These are phyloP conservation scores for Suhomyces bokatorum DNA, from an alignment of 1,139 yeast species.

Conservation along the genomic window DNA sequence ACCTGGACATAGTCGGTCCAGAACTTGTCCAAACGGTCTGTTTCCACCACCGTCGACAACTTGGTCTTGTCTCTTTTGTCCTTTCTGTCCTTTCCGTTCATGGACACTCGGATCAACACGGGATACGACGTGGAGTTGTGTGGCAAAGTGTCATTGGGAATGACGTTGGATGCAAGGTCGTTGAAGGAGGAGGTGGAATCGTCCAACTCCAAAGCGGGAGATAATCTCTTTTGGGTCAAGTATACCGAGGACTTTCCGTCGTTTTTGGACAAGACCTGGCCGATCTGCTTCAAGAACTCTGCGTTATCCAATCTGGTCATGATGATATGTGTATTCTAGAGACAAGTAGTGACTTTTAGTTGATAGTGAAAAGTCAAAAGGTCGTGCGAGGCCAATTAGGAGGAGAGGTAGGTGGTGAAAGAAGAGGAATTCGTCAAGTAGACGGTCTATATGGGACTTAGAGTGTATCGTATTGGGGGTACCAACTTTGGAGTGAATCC, in stretches of 20 bases:
- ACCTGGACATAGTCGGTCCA: slow-evolving; percentile 70
- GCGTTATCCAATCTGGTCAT: slow-evolving; percentile 42
- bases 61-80: slow-evolving; percentile 51
- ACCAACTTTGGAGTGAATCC: too few species aligned
- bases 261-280: slow-evolving; percentile 29
- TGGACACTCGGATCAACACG: slow-evolving; percentile 52
- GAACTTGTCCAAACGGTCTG: slow-evolving; percentile 57
- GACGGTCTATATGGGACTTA: background rate
- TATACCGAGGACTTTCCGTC: slow-evolving; percentile 45
- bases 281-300: slow-evolving; percentile 38
- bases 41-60: slow-evolving; percentile 63
- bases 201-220: slow-evolving; percentile 26
- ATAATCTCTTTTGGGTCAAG: slow-evolving; percentile 44
- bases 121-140: slow-evolving; percentile 38
- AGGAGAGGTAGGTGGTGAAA: background rate
- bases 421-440: background rate
- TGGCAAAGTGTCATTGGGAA: slow-evolving; percentile 19
- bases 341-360: too few species aligned
- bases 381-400: background rate
- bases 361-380: background rate
- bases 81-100: slow-evolving; percentile 50
- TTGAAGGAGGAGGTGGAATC: slow-evolving; percentile 17
- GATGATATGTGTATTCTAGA: background rate
- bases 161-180: slow-evolving; percentile 43
- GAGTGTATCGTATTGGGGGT: background rate